Evolutionary conservation across 2,329 filamentous ascomycete genomes (phyloP).

Genomic region (Metarhizium guizhouense): DNA sequence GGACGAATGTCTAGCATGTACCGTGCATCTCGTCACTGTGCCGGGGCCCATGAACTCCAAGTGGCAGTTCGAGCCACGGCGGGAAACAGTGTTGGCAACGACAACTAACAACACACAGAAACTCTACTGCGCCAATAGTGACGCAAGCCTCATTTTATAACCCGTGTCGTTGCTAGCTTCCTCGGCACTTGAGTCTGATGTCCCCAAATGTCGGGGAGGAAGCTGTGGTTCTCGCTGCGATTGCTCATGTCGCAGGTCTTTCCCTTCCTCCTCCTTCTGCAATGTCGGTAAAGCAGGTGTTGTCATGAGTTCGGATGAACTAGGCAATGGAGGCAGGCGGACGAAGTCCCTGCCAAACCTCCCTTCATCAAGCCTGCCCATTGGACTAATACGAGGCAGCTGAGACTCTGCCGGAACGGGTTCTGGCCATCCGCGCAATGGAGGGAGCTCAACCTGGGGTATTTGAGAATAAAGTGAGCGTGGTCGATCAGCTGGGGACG

Average conservation of each 20-base stretch:
- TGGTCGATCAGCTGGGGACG: neutral
- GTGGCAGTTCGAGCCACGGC: neutral
- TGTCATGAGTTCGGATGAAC: neutral
- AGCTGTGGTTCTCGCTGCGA: neutral
- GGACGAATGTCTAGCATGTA: no score
- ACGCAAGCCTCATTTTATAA: neutral
- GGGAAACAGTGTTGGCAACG: neutral
- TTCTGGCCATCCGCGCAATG: slow-evolving; percentile 1
- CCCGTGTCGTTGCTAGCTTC: neutral
- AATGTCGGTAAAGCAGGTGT: neutral
- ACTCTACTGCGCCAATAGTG: neutral
- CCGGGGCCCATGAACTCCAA: no score
- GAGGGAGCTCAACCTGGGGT: neutral
- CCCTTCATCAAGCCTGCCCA: neutral
- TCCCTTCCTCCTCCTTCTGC: neutral
- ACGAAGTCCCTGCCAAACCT: neutral
- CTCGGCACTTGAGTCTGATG: neutral
- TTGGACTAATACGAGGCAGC: neutral
- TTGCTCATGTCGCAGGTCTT: neutral
- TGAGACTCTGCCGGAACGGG: neutral
- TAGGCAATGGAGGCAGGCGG: neutral
- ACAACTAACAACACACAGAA: neutral
- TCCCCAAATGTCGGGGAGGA: neutral
- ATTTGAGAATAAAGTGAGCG: neutral
- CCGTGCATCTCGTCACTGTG: no score